Percentiles rank a stretch among this genome's conserved stretches.
Conservation (phyloP, 1,284 basidiomycete genomes). For the Irpex lacteus region DNA sequence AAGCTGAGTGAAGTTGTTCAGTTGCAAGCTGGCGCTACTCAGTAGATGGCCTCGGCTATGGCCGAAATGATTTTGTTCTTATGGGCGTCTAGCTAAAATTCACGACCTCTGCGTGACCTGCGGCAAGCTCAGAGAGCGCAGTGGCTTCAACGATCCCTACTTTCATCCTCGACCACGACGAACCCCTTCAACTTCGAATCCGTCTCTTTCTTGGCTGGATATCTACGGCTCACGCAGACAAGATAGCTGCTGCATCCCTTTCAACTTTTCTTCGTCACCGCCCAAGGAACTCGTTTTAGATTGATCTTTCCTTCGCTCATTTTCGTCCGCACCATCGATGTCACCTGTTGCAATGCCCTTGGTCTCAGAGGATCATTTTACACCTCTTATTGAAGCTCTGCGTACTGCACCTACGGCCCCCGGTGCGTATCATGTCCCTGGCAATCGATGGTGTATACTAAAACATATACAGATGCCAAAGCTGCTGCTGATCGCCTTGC, state of each 20-base stretch:
- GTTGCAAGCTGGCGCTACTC: no score
- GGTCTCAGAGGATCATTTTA: constrained; percentile 42
- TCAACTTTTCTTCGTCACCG: background rate
- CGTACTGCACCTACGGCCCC: constrained; percentile 70
- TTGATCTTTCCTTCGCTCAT: background rate
- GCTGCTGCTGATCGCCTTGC: constrained; percentile 77
- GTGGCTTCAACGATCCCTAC: background rate
- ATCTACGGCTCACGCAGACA: background rate
- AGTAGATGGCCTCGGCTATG: no score
- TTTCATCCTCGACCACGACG: background rate
- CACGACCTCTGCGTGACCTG: no score
- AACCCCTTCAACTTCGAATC: background rate
- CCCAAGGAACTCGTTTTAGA: background rate
- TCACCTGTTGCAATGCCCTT: constrained; percentile 54
- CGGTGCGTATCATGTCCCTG: constrained; percentile 39
- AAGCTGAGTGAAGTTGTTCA: no score
- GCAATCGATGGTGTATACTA: background rate
- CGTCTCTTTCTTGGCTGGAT: background rate
- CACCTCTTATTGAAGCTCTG: constrained; percentile 58
- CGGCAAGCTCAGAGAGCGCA: no score
- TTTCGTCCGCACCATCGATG: constrained; percentile 34
- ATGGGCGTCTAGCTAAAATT: no score
- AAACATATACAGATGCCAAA: constrained; percentile 59
- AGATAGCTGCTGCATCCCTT: background rate
- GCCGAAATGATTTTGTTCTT: no score